Conservation (phyloP, 148 eudicot genomes). For the Dysphania ambrosioides region DNA sequence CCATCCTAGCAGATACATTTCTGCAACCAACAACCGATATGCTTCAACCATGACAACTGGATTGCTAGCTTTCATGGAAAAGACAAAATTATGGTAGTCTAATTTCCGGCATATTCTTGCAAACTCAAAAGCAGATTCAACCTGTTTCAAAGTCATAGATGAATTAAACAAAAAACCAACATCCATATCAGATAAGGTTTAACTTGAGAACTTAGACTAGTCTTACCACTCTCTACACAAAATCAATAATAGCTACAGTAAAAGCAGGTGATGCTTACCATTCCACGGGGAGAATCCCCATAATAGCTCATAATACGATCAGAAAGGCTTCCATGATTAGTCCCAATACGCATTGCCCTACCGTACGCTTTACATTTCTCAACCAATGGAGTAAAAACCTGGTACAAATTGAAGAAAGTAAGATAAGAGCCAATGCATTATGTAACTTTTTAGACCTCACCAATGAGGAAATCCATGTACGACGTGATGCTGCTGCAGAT, state of each 20-base stretch:
- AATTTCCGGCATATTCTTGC: slow-evolving; percentile 91
- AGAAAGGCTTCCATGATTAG: slow-evolving; percentile 97
- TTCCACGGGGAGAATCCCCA: slow-evolving; percentile 98
- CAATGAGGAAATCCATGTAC: neutral
- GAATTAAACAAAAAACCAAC: too few species aligned
- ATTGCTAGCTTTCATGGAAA: slow-evolving; percentile 99
- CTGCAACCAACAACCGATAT: slow-evolving; percentile 87
- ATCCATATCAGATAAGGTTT: neutral
- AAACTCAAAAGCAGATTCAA: slow-evolving; percentile 97
- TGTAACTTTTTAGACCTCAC: neutral
- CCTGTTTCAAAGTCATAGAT: slow-evolving; percentile 45
- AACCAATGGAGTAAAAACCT: slow-evolving; percentile 93
- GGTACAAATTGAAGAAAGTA: slow-evolving; percentile 7
- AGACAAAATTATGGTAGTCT: slow-evolving; percentile 90
- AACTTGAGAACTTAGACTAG: neutral
- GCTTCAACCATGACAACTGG: slow-evolving; percentile 98
- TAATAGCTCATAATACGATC: slow-evolving; percentile 99
- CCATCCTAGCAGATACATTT: slow-evolving; percentile 96
- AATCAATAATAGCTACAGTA: neutral
- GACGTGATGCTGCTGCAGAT: neutral
- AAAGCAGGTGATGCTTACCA: slow-evolving; percentile 49
- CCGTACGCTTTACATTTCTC: slow-evolving; percentile 96
- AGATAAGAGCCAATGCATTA: neutral
- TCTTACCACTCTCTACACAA: too few species aligned
- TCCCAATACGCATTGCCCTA: slow-evolving; percentile 96